Conservation (phyloP, 192 early-diverging fungal species). For the Podila epigama region DNA sequence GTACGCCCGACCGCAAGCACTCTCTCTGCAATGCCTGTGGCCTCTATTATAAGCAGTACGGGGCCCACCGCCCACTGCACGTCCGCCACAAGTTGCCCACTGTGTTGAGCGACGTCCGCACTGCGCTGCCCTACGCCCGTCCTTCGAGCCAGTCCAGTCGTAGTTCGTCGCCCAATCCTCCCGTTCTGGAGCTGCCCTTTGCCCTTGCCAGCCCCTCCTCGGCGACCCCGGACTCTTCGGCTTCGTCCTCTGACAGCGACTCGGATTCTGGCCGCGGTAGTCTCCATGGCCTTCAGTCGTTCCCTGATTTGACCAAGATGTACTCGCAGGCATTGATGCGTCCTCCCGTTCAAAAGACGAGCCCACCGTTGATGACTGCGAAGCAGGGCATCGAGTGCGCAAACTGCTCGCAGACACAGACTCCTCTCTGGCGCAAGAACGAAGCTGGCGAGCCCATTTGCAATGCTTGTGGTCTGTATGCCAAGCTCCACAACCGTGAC, state of each 20-base stretch:
- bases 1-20: constrained; percentile 78
- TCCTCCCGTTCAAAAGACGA: constrained; percentile 3
- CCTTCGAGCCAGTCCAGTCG: constrained; percentile 11
- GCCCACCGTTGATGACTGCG: constrained; percentile 39
- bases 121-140: constrained; percentile 40
- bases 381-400: constrained; percentile 57
- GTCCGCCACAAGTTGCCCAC: constrained; percentile 56
- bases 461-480: constrained; percentile 88
- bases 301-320: constrained; percentile 24
- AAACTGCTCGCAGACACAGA: constrained; percentile 77
- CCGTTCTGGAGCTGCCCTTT: neutral
- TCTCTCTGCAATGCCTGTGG: constrained; percentile 87
- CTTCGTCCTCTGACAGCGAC: constrained; percentile 25
- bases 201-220: neutral
- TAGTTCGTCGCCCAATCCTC: constrained; percentile 10
- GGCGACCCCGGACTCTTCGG: neutral
- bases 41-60: constrained; percentile 70
- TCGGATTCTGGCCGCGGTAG: constrained; percentile 13
- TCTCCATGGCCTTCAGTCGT: constrained; percentile 2
- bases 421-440: constrained; percentile 83
- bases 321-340: constrained; percentile 34
- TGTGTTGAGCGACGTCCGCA: constrained; percentile 21
- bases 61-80: constrained; percentile 61
- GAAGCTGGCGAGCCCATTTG: constrained; percentile 77
- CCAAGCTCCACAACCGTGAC: constrained; percentile 89